Evolutionary conservation across 257 asterid genomes (phyloP).

Genomic region (Vinca minor): DNA sequence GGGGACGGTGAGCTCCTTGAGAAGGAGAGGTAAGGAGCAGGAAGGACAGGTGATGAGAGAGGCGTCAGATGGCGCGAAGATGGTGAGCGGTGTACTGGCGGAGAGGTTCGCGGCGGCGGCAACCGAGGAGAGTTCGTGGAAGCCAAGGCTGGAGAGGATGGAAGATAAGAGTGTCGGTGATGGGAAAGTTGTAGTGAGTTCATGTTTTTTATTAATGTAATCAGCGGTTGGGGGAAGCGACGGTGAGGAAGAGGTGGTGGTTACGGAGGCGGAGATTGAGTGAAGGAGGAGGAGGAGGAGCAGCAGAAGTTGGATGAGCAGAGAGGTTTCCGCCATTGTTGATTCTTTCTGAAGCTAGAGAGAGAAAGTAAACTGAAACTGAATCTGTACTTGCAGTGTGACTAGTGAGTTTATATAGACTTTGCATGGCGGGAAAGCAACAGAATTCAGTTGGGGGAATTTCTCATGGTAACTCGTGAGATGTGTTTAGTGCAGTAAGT

Average conservation of each 20-base stretch:
- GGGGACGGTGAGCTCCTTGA: slow-evolving; percentile 73
- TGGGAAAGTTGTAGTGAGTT: background rate
- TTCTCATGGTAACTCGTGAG: too few relatives aligned
- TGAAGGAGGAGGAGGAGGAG: slow-evolving; percentile 35
- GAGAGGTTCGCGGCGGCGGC: slow-evolving; percentile 48
- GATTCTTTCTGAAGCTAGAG: background rate
- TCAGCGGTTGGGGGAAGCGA: slow-evolving; percentile 32
- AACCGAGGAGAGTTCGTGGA: slow-evolving; percentile 62
- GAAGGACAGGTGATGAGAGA: slow-evolving; percentile 71
- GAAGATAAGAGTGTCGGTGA: slow-evolving; percentile 42
- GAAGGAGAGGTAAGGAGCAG: slow-evolving; percentile 48
- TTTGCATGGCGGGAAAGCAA: too few relatives aligned
- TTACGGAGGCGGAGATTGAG: slow-evolving; percentile 27
- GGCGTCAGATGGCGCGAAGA: slow-evolving; percentile 73
- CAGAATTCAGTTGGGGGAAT: too few relatives aligned
- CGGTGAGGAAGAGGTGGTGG: slow-evolving; percentile 27
- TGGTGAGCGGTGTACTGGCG: slow-evolving; percentile 55
- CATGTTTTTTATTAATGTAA: slow-evolving; percentile 23
- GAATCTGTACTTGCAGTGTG: too few relatives aligned
- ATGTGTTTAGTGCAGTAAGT: too few relatives aligned
- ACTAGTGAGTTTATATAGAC: too few relatives aligned
- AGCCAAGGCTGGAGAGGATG: slow-evolving; percentile 69
- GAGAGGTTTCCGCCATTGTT: background rate
- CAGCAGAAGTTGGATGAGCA: slow-evolving; percentile 23
- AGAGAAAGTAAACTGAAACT: too few relatives aligned